A percentile compares a stretch with the other conserved stretches of the same genome.
Evolutionary conservation across 2,329 filamentous ascomycete genomes (phyloP).

Genomic region (Colletotrichum viniferum): DNA sequence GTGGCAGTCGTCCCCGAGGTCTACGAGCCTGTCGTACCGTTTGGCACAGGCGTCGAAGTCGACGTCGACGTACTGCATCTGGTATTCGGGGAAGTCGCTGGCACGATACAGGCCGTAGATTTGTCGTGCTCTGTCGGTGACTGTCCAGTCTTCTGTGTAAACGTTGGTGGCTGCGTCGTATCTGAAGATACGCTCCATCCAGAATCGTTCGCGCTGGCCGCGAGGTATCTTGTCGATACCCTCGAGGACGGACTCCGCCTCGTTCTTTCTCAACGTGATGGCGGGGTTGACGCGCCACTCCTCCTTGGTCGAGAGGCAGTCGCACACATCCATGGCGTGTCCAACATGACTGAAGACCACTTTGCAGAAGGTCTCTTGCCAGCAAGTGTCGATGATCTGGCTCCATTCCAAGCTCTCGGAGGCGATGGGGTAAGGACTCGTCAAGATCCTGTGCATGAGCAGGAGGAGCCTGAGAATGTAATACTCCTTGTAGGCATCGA

Average conservation of each 20-base stretch:
- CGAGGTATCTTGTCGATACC: not conserved
- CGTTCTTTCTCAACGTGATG: conserved; percentile 6
- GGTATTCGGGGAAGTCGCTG: not conserved
- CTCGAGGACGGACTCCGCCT: not conserved
- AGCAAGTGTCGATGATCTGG: not conserved
- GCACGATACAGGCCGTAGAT: not conserved
- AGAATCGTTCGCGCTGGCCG: not conserved
- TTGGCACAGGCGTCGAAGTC: not conserved
- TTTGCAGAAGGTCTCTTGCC: conserved; percentile 15
- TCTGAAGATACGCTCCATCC: not conserved
- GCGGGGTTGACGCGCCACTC: conserved; percentile 11
- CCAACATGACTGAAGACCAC: not conserved
- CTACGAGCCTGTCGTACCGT: not conserved
- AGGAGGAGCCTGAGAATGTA: not conserved
- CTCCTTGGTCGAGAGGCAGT: not conserved
- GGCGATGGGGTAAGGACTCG: not conserved
- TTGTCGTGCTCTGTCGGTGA: not conserved
- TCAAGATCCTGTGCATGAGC: not conserved
- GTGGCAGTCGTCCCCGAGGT: not conserved
- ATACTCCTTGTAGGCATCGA: not conserved
- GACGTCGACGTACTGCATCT: conserved; percentile 1
- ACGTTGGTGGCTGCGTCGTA: not conserved
- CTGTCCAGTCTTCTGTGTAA: not conserved
- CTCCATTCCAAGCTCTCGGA: not conserved
- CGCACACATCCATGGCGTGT: not conserved